Percentiles rank a stretch among this genome's conserved stretches.
These are phyloP conservation scores for Penicillium sp. DNA, from an alignment of 2,329 filamentous ascomycete species.

Conservation along the genomic window DNA sequence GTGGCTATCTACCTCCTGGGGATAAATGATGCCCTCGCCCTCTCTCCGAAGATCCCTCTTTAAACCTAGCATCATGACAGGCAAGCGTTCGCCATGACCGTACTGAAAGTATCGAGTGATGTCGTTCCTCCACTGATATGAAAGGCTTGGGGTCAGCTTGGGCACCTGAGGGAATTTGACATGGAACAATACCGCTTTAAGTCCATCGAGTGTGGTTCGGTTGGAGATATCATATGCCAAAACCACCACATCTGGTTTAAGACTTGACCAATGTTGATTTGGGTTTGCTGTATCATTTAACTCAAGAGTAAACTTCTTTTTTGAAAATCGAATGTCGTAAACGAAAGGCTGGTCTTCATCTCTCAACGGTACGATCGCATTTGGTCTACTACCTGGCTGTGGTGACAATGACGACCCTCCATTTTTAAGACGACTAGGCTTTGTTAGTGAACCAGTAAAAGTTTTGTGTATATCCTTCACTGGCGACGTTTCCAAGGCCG, in stretches of 20 bases:
- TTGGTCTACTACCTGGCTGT: slow-evolving; percentile 29
- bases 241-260: slow-evolving; percentile 57
- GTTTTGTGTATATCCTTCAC: no score
- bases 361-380: slow-evolving; percentile 48
- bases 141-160: background rate
- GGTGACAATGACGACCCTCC: slow-evolving; percentile 7
- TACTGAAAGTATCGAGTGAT: slow-evolving; percentile 54
- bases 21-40: slow-evolving; percentile 45
- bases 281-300: slow-evolving; percentile 61
- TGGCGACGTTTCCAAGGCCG: no score
- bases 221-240: slow-evolving; percentile 61
- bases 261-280: slow-evolving; percentile 57
- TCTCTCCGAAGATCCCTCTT: slow-evolving; percentile 59
- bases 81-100: slow-evolving; percentile 48
- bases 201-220: slow-evolving; percentile 51
- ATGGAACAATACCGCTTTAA: slow-evolving; percentile 38
- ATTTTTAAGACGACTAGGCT: slow-evolving; percentile 22
- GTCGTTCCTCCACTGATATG: slow-evolving; percentile 44
- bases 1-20: slow-evolving; percentile 41
- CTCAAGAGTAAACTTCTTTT: slow-evolving; percentile 56
- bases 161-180: no score
- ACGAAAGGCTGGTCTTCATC: slow-evolving; percentile 61
- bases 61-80: slow-evolving; percentile 61
- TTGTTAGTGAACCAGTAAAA: background rate
- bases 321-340: slow-evolving; percentile 61